Base-by-base conservation (phyloP, 768 basidiomycete genomes). In the Hortiboletus campestris region DNA sequence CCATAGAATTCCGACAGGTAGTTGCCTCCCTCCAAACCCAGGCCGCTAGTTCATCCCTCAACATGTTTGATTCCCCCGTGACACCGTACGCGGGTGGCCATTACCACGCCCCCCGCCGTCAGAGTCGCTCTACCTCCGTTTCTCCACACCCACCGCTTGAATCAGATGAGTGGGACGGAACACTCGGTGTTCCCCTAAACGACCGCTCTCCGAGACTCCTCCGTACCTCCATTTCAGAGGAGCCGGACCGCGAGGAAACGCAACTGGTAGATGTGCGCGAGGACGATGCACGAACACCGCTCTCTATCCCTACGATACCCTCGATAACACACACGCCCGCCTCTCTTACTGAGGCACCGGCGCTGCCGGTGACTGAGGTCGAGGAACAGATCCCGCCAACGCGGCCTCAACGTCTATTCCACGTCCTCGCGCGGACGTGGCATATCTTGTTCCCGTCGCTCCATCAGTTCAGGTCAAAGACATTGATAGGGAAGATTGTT, bases 1-100 rank as follows among this genome's bases (percentile, higher is more conserved):
- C 97, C 0, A 82, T 99, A 42, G 97, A 99, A 71, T 99, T 99
- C 73, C 82, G 94, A 17, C 88, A 94, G 56, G 89, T 98, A 22
- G 88, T 99, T 20, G 80, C 88, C 12, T 86, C 88, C 0, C 77
- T 99, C 22, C 84, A 85, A 59, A 78, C 78, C 46, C 84, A 94
- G 63, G 86, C 87, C 11, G 79, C 83, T 2, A 76, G 76, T 1
- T 72, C 80, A 0, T 80, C 83, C 0, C 74, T 91, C 46, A 78
- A 71, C 55, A 75, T 84, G 4, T 92, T 92, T 59, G 88, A 89
- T 46, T 81, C 79, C 28, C 80, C 76, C 0, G 57, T 86, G 70
- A 84, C 88, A 1, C 89, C 91, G 0, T 90, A 86, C 59, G 81
- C 84, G 1, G 87, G 85, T 28, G 89, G 90, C 2, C 89, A 88